Base-by-base conservation (phyloP, 257 asterid species). In the Capsicum baccatum region DNA sequence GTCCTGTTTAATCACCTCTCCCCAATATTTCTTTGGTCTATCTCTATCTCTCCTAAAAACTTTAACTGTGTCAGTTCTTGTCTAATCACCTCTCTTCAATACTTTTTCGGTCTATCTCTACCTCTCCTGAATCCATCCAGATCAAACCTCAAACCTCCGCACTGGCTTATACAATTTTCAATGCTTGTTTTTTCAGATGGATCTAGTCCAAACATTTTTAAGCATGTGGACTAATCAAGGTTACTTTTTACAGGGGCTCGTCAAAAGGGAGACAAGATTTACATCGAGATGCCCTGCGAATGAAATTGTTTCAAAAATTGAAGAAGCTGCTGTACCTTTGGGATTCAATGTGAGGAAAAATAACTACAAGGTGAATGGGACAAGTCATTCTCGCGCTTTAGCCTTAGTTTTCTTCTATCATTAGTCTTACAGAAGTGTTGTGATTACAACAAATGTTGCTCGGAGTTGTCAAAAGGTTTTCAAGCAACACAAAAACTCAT, bases 261-360 rank as follows among this genome's bases (percentile, higher is more conserved):
- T 92, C 84, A 91, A 88, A 85, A 89, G 97, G 52, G 97, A 94
- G 91, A 94, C 97, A 13, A 89, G 97, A 86, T 94, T 94, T 86
- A 90, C 97, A 26, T 94, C 97, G 15, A 94, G 91, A 87, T 84
- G 86, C 83, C 87, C 97, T 26, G 95, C 97, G n/a, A 86, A 88
- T 62, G 97, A 92, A 74, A 94, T 94, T 71, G 88, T 92, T 85
- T 92, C 97, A 3, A 94, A 92, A 86, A 94, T 94, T 26, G 97
- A 94, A 88, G 82, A 89, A 87, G 91, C 96, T 81, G 97, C 92
- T 69, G 86, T 14, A 55, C 97, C 97, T 69, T 85, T 94, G 94
- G 97, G 97, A 70, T 94, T 94, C 85, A 94, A 88, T 84, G 97
- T 94, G 85, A 90, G 88, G 93, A 94, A 91, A 86, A 92, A 86